Evolutionary conservation across 331 rosid genomes (phyloP).

Genomic region (Pyrus hybrid): DNA sequence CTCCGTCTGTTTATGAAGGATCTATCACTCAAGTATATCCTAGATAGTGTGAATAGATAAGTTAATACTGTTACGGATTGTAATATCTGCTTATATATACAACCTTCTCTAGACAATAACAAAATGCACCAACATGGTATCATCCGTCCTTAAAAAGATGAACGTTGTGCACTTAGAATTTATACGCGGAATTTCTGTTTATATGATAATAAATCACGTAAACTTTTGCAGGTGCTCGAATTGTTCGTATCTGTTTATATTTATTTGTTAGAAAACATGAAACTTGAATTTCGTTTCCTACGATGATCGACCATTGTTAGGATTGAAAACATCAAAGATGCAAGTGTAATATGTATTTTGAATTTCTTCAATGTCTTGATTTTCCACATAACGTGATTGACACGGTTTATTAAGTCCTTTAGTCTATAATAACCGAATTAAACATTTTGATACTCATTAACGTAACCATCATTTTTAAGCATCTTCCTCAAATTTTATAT

Average conservation of each 20-base stretch:
- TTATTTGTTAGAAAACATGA: not conserved
- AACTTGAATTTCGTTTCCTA: not conserved
- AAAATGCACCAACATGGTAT: not conserved
- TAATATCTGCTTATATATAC: not conserved
- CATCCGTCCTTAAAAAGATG: not conserved
- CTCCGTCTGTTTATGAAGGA: not conserved
- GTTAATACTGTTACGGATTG: not conserved
- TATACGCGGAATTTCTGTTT: not conserved
- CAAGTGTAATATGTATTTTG: not conserved
- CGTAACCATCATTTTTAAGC: not conserved
- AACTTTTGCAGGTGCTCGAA: not conserved
- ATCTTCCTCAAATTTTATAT: not conserved
- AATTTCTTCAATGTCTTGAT: not conserved
- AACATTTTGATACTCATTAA: not conserved
- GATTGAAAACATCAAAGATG: not conserved
- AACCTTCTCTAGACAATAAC: not conserved
- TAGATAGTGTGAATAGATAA: not conserved
- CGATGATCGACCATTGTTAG: not conserved
- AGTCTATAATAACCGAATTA: not conserved
- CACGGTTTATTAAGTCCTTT: not conserved
- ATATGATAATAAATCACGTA: not conserved
- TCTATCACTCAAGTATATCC: slow-evolving; percentile 5
- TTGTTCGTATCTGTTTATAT: not conserved
- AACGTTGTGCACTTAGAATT: not conserved
- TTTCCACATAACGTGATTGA: not conserved